Evolutionary conservation across 75 land plant species (phyloP).

Genomic region (Cupressus sempervirens): DNA sequence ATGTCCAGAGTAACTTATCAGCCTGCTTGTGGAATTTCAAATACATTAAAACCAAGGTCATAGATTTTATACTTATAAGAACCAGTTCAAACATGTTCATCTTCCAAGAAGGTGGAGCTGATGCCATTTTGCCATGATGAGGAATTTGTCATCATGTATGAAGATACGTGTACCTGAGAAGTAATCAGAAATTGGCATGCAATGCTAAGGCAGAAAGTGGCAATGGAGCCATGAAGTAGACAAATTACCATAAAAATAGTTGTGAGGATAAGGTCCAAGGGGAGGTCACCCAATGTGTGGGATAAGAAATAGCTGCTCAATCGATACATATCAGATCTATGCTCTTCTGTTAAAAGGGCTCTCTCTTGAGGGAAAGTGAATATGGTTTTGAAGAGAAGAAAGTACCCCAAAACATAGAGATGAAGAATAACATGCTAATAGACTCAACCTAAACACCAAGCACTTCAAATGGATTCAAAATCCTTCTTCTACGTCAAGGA

Average conservation of each 20-base stretch:
- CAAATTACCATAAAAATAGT: constrained; percentile 13
- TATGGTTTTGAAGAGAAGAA: constrained; percentile 20
- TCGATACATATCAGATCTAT: constrained; percentile 26
- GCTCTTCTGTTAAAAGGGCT: constrained; percentile 18
- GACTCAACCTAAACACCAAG: not conserved
- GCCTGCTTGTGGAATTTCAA: not conserved
- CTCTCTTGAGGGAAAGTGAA: constrained; percentile 30
- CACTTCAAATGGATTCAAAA: too few species aligned
- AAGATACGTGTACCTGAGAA: constrained; percentile 6
- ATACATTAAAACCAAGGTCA: not conserved
- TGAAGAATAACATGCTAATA: constrained; percentile 16
- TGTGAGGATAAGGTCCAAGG: constrained; percentile 17
- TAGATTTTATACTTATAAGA: not conserved
- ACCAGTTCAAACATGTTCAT: not conserved
- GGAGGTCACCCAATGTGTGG: constrained; percentile 21
- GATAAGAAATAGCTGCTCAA: constrained; percentile 21
- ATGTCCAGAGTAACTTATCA: not conserved
- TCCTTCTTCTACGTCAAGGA: not conserved
- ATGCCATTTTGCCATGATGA: not conserved
- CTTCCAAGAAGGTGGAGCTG: not conserved
- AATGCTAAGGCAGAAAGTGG: constrained; percentile 12
- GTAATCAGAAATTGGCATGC: constrained; percentile 17
- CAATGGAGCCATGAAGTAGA: constrained; percentile 19
- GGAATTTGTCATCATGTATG: not conserved
- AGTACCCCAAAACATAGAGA: constrained; percentile 26